Evolutionary conservation across 1,284 basidiomycete genomes (phyloP).

Genomic region (Paramarasmius palmivorus): DNA sequence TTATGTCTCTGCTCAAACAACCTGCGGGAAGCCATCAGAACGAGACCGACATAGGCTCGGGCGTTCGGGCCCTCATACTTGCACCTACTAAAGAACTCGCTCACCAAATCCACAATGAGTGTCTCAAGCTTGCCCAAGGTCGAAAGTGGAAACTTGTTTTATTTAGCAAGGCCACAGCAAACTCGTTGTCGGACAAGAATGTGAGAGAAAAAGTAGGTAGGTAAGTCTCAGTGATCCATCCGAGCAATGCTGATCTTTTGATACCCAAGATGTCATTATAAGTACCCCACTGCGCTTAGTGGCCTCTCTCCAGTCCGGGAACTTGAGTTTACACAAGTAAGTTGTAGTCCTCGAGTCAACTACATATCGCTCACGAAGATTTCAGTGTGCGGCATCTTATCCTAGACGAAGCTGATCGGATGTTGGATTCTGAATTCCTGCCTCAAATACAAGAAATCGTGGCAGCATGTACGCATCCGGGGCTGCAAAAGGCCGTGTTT

Average conservation of each 20-base stretch:
- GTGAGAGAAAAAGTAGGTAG: constrained; percentile 74
- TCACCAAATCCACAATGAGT: constrained; percentile 94
- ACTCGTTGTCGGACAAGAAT: constrained; percentile 65
- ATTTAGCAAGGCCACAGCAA: constrained; percentile 85
- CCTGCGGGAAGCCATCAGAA: constrained; percentile 49
- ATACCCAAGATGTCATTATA: constrained; percentile 75
- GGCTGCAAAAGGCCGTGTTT: constrained; percentile 87
- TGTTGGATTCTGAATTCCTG: constrained; percentile 89
- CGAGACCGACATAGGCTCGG: constrained; percentile 48
- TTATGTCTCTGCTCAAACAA: constrained; percentile 65
- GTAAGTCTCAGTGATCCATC: constrained; percentile 25
- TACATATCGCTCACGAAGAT: constrained; percentile 13
- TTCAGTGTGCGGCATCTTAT: constrained; percentile 79
- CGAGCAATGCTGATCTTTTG: constrained; percentile 3
- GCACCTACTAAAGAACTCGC: constrained; percentile 97
- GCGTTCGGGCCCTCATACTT: constrained; percentile 80
- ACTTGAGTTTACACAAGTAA: constrained; percentile 73
- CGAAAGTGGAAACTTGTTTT: constrained; percentile 84
- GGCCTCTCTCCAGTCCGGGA: constrained; percentile 67
- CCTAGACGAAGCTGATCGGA: constrained; percentile 89
- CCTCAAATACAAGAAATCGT: constrained; percentile 89
- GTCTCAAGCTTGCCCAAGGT: constrained; percentile 78
- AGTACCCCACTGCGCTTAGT: constrained; percentile 82
- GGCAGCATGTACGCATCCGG: constrained; percentile 73
- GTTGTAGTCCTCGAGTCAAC: constrained; percentile 18